These are phyloP conservation scores for Tetracladium marchalianum DNA, from an alignment of 495 filamentous ascomycete genomes.

Conservation along the genomic window DNA sequence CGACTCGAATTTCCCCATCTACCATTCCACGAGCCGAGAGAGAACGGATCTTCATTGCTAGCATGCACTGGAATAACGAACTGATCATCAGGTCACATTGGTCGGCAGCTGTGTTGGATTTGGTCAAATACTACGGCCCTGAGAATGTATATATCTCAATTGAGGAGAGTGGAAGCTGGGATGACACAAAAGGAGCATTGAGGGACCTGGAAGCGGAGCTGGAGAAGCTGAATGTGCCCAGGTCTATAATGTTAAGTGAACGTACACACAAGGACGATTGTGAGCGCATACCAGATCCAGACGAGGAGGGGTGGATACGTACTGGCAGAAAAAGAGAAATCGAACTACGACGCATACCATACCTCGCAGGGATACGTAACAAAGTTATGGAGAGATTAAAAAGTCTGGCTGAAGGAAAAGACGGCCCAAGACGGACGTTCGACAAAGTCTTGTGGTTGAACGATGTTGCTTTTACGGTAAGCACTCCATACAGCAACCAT, in stretches of 20 bases:
- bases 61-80: constrained; percentile 64
- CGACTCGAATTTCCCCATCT: background rate
- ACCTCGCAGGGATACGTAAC: constrained; percentile 55
- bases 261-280: constrained; percentile 53
- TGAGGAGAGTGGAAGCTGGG: constrained; percentile 65
- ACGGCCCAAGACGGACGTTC: constrained; percentile 39
- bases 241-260: constrained; percentile 41
- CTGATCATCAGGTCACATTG: constrained; percentile 47
- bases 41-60: constrained; percentile 49
- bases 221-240: constrained; percentile 38
- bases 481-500: background rate
- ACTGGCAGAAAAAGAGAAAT: constrained; percentile 36
- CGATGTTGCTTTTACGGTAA: constrained; percentile 53
- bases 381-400: constrained; percentile 34
- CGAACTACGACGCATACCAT: constrained; percentile 55
- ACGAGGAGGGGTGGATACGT: constrained; percentile 46
- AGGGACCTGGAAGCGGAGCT: constrained; percentile 46
- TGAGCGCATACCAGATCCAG: constrained; percentile 24
- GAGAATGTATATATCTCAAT: constrained; percentile 61
- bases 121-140: constrained; percentile 46
- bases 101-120: constrained; percentile 46
- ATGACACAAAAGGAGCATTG: constrained; percentile 56
- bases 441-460: constrained; percentile 66
- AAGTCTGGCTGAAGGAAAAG: constrained; percentile 21
- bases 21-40: background rate